Base-by-base conservation (phyloP, 352 stramenopile genomes). In the Globisporangium apiculatum region DNA sequence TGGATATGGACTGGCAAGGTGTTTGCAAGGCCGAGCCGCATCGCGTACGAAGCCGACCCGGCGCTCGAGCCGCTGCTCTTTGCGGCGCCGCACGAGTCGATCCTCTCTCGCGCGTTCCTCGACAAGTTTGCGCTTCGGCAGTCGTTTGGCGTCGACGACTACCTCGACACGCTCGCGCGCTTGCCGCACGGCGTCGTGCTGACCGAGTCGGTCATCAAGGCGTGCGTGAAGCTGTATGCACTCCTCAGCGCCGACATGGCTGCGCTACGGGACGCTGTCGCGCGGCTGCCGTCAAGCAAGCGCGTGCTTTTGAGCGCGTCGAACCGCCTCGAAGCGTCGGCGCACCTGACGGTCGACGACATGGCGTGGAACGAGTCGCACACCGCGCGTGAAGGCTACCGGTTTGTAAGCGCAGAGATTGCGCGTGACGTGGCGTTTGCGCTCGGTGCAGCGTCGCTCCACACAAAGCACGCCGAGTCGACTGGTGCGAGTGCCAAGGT, bases 291-390 rank as follows among this genome's bases (percentile, higher is more conserved):
- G 43, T 60, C 67, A 36, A 60, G 75, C 60, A 66, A 82, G 48
- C 57, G 79, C 57, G 63, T 83, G 38, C 60, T 86, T 35, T 41
- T 86, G 48, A 69, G 80, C 53, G 53, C 66, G 45, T 55, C 47
- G 5, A 76, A 77, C 40, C 46, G 52, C 4, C 48, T 88, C 10
- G 31, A 76, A 49, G 62, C 62, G 40, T 67, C 75, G 4, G 57
- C 62, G 8, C 57, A 72, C 18, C 55, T 92, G 31, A 75, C 66
- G 0, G 86, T 77, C 57, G 83, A 92, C 37, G 83, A 92, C 54
- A 92, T 92, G 83, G 64, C 83, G 50, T 92, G 83, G 83, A 75
- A 89, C 36, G 70, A 87, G 63, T 84, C 79, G 24, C 65, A 65
- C 55, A 69, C 77, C 48, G 62, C 73, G 65, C 76, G 83, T 9